Evolutionary conservation across 208 protist genomes (phyloP).

Genomic region (Sergeia podlipaevii): DNA sequence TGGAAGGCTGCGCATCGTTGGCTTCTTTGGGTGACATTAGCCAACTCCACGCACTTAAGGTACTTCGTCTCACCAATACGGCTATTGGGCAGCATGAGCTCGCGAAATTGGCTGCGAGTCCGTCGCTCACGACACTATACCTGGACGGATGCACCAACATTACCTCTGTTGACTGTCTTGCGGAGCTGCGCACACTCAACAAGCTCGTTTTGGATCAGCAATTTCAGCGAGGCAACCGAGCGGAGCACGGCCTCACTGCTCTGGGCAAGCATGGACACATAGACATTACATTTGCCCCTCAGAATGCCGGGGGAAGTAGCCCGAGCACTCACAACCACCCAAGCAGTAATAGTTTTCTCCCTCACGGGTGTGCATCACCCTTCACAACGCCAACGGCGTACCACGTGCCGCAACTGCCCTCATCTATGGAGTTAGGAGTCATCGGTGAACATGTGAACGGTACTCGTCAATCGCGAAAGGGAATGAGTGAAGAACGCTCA

Average conservation of each 20-base stretch:
- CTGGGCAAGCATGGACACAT: conserved; percentile 18
- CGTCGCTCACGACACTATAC: conserved; percentile 29
- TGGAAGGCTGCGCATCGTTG: conserved; percentile 46
- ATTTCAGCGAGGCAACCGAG: not conserved
- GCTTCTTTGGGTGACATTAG: conserved; percentile 22
- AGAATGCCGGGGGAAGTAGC: conserved; percentile 1
- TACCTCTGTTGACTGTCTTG: conserved; percentile 30
- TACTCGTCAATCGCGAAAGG: too few relatives aligned
- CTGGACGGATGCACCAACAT: conserved; percentile 37
- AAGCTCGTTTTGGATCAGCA: conserved; percentile 31
- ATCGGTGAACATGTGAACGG: not conserved
- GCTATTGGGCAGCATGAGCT: conserved; percentile 29
- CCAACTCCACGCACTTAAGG: conserved; percentile 35
- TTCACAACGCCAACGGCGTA: conserved; percentile 12
- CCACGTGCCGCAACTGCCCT: conserved; percentile 8
- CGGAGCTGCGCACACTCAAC: conserved; percentile 21
- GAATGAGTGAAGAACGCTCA: too few relatives aligned
- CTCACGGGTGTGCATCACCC: not conserved
- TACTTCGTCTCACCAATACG: conserved; percentile 38
- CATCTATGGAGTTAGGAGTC: not conserved
- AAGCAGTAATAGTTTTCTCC: not conserved
- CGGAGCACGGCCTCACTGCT: not conserved
- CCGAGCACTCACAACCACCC: not conserved
- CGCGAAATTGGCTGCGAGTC: conserved; percentile 11
- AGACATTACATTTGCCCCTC: conserved; percentile 24